Evolutionary conservation across 352 stramenopile genomes (phyloP), one percentile per base, ranked within the genome.

Genomic region (Plasmopara viticola): DNA sequence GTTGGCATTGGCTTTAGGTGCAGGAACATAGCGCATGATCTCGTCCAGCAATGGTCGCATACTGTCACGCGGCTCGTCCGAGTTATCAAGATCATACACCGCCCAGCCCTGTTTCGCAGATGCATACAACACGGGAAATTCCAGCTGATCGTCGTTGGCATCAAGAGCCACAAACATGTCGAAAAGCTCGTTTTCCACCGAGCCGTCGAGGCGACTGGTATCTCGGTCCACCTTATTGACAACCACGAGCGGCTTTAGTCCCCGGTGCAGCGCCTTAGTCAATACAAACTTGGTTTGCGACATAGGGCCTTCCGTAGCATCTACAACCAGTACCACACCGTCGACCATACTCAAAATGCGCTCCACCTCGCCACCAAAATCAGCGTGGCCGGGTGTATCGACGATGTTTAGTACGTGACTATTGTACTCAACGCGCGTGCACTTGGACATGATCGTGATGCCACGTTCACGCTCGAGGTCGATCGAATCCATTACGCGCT

Each of bases 381-480:
- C 97, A n/a, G 92, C 86, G 75, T 99, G 97, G 15, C 97, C 97
- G 0, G 96, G 96, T 14, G 95, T 99, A 82, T 99, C 95, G 12
- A 98, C 95, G 33, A 98, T 94, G 70, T 99, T 98, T 55, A 99
- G 86, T 46, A 96, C 79, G 39, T 97, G 77, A 39, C 86, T 95
- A 44, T 84, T 77, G 72, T 97, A 98, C 58, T 98, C 74, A 48
- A 98, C 81, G 29, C 95, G 84, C 42, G 96, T 99, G 55, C 95
- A 96, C 76, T 99, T 99, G 61, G 86, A 97, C 68, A 98, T 98
- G 70, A 99, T 99, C 14, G 97, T 99, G 63, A 99, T 99, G 14
- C 96, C 97, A 14, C 97, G 92, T 74, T 99, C 96, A 47, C 94
- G 89, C 81, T 99, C 97, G 20, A 99, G 64, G 53, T 98, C 95